Percentiles rank a stretch among this genome's conserved stretches.
phyloP scores from a whole-genome alignment of 2,329 filamentous ascomycete species.

The Penicillium sp. region DNA sequence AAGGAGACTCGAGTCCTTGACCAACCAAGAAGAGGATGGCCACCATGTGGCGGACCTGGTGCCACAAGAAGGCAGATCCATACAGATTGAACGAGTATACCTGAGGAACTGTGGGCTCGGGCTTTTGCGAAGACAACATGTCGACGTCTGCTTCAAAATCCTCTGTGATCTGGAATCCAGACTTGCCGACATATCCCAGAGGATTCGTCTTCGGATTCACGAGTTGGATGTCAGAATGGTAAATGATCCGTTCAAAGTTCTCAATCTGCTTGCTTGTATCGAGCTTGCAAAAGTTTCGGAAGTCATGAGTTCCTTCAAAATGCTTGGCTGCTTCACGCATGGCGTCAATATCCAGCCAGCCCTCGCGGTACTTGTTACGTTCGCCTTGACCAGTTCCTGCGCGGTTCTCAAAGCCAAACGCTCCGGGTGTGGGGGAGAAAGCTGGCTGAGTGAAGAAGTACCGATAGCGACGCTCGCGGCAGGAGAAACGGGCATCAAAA shows the following conservation, averaged over 20 bases:
- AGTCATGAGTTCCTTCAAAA: conserved; percentile 86
- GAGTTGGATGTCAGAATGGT: conserved; percentile 76
- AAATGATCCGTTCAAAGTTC: conserved; percentile 79
- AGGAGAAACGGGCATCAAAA: conserved; percentile 92
- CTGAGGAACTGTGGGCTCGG: conserved; percentile 55
- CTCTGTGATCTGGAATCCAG: conserved; percentile 50
- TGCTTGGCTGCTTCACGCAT: conserved; percentile 82
- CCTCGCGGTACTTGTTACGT: conserved; percentile 56
- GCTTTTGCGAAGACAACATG: conserved; percentile 18
- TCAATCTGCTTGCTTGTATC: conserved; percentile 87
- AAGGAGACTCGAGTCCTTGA: conserved; percentile 79
- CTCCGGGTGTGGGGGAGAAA: conserved; percentile 68
- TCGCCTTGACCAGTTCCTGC: conserved; percentile 27
- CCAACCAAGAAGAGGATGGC: conserved; percentile 88
- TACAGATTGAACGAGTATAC: conserved; percentile 88
- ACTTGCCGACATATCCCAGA: conserved; percentile 58
- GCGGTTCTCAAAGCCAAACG: conserved; percentile 52
- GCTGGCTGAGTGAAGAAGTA: conserved; percentile 98
- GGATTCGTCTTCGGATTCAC: conserved; percentile 59
- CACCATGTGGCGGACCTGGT: conserved; percentile 96
- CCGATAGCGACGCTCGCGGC: conserved; percentile 85
- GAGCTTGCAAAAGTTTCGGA: conserved; percentile 95
- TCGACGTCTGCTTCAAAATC: conserved; percentile 21
- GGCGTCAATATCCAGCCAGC: conserved; percentile 82
- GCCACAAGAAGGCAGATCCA: conserved; percentile 94